These are phyloP conservation scores for Trichoderma oligosporum DNA, from an alignment of 2,329 filamentous ascomycete genomes.

Conservation along the genomic window DNA sequence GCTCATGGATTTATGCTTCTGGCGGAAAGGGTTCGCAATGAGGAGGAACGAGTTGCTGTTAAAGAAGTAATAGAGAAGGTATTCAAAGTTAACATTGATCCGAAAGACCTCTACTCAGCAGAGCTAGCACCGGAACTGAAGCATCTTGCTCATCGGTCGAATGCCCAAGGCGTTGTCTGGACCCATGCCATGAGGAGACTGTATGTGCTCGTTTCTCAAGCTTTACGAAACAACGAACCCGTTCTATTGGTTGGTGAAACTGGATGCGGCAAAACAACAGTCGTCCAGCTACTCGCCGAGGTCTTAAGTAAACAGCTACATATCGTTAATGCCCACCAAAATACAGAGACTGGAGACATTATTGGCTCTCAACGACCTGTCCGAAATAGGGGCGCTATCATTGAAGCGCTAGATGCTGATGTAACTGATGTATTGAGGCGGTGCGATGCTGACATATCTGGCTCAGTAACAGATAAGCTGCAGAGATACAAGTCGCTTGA, in stretches of 20 bases:
- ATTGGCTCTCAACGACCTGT: slow-evolving; percentile 93
- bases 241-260: slow-evolving; percentile 94
- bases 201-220: slow-evolving; percentile 83
- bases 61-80: slow-evolving; percentile 85
- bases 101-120: slow-evolving; percentile 67
- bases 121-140: slow-evolving; percentile 53
- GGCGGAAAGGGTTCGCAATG: slow-evolving; percentile 88
- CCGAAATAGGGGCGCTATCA: slow-evolving; percentile 73
- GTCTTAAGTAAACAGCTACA: slow-evolving; percentile 71
- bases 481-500: slow-evolving; percentile 51
- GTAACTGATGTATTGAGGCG: slow-evolving; percentile 47
- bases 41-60: slow-evolving; percentile 78
- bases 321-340: slow-evolving; percentile 96
- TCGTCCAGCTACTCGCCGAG: slow-evolving; percentile 87
- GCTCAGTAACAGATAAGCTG: slow-evolving; percentile 54
- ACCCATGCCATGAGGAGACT: slow-evolving; percentile 90
- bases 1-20: slow-evolving; percentile 94
- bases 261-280: slow-evolving; percentile 95
- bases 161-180: slow-evolving; percentile 75
- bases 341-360: slow-evolving; percentile 93
- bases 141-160: slow-evolving; percentile 43
- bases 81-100: slow-evolving; percentile 80
- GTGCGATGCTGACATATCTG: slow-evolving; percentile 39
- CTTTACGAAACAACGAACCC: slow-evolving; percentile 85
- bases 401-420: slow-evolving; percentile 62